phyloP scores from a whole-genome alignment of 202 grass and related monocot genomes.

The Elaeis oleifera region DNA sequence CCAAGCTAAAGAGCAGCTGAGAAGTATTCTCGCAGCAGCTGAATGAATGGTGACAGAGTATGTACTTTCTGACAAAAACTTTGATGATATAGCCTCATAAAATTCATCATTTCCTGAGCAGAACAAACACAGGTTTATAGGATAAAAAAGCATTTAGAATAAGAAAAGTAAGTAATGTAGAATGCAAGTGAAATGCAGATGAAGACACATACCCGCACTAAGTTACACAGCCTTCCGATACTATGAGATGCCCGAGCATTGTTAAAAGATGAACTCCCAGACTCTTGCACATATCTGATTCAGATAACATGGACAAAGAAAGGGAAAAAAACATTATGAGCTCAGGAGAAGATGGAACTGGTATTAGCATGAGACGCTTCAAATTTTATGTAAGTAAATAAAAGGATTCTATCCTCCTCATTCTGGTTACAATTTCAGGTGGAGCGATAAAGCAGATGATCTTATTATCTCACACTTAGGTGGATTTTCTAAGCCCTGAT shows the following conservation, averaged over 20 bases:
- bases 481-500: too few species aligned
- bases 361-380: too few species aligned
- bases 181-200: neutral
- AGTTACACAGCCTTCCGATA: slow-evolving; percentile 69
- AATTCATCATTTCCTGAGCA: slow-evolving; percentile 87
- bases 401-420: too few species aligned
- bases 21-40: slow-evolving; percentile 68
- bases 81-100: slow-evolving; percentile 70
- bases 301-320: neutral
- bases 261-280: slow-evolving; percentile 32
- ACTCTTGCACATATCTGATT: slow-evolving; percentile 44
- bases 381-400: too few species aligned
- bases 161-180: neutral
- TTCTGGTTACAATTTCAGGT: too few species aligned
- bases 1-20: slow-evolving; percentile 65
- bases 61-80: slow-evolving; percentile 56
- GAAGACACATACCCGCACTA: slow-evolving; percentile 45
- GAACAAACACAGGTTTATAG: neutral
- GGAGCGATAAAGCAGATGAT: too few species aligned
- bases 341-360: too few species aligned
- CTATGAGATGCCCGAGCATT: slow-evolving; percentile 48
- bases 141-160: neutral
- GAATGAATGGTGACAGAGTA: slow-evolving; percentile 42
- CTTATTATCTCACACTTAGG: too few species aligned
- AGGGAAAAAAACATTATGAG: too few species aligned